Percentiles rank a stretch among this genome's conserved stretches.
Evolutionary conservation across 371 early-diverging fungal species (phyloP).

Genomic region (Saksenaea vasiformis): DNA sequence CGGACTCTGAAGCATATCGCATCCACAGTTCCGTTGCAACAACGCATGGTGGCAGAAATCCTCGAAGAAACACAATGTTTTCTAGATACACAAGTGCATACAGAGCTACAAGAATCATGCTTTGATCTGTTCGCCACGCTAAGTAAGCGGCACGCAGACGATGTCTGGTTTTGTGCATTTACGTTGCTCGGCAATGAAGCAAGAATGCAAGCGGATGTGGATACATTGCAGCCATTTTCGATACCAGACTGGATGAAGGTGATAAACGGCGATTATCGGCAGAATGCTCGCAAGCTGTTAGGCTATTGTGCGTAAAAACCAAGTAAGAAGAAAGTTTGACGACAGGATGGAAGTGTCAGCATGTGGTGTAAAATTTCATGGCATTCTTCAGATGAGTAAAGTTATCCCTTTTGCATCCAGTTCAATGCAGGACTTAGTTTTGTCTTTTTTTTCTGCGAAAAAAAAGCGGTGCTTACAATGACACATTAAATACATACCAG

Average conservation of each 20-base stretch:
- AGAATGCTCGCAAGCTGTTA: constrained; percentile 9
- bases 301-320: not conserved
- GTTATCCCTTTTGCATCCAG: no score
- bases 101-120: constrained; percentile 28
- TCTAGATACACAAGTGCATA: constrained; percentile 26
- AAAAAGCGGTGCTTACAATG: no score
- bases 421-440: no score
- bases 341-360: not conserved
- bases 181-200: constrained; percentile 18
- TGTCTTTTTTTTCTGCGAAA: no score
- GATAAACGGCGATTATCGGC: not conserved
- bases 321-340: not conserved
- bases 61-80: constrained; percentile 29
- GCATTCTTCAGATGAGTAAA: no score
- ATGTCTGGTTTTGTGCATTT: constrained; percentile 40
- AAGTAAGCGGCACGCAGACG: constrained; percentile 34
- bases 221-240: constrained; percentile 13
- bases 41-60: constrained; percentile 26
- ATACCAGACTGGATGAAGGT: constrained; percentile 33
- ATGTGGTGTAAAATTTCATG: not conserved
- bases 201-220: not conserved
- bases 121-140: constrained; percentile 24
- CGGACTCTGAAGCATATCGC: constrained; percentile 27
- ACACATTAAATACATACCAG: no score
- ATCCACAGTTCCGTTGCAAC: constrained; percentile 25